phyloP scores from a whole-genome alignment of 257 asterid genomes.

The Plantago ovata region DNA sequence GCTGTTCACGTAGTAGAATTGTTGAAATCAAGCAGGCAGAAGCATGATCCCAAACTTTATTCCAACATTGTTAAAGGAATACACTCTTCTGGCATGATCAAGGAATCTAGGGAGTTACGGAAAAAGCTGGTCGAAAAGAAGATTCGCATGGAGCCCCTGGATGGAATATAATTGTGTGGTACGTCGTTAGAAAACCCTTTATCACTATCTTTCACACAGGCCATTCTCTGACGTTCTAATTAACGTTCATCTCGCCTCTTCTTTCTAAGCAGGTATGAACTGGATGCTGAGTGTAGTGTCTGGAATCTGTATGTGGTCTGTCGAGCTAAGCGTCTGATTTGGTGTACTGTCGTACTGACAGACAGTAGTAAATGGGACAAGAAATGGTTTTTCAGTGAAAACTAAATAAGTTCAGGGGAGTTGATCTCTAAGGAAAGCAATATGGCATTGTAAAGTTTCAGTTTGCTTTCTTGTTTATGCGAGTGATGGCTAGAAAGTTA shows the following conservation, averaged over 20 bases:
- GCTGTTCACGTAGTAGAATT: conserved; percentile 56
- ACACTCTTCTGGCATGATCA: conserved; percentile 60
- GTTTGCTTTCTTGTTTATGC: not conserved
- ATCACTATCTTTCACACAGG: not conserved
- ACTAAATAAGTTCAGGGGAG: not conserved
- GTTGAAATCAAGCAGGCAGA: conserved; percentile 41
- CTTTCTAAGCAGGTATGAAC: not conserved
- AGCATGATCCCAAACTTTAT: conserved; percentile 28
- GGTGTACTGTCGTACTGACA: too few relatives aligned
- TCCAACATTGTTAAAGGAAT: conserved; percentile 48
- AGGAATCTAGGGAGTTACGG: conserved; percentile 55
- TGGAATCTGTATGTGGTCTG: not conserved
- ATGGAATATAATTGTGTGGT: conserved; percentile 6
- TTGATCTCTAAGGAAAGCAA: not conserved
- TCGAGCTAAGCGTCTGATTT: not conserved
- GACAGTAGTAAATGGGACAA: not conserved
- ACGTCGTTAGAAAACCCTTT: not conserved
- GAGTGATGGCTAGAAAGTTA: not conserved
- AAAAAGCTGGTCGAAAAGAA: conserved; percentile 46
- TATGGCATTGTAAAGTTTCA: not conserved
- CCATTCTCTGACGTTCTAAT: not conserved
- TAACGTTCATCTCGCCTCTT: not conserved
- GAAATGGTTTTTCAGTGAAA: not conserved
- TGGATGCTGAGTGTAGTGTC: not conserved
- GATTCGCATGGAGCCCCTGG: conserved; percentile 30